Evolutionary conservation across 306 rosid species (phyloP).

Genomic region (Cotoneaster glaucophyllus): DNA sequence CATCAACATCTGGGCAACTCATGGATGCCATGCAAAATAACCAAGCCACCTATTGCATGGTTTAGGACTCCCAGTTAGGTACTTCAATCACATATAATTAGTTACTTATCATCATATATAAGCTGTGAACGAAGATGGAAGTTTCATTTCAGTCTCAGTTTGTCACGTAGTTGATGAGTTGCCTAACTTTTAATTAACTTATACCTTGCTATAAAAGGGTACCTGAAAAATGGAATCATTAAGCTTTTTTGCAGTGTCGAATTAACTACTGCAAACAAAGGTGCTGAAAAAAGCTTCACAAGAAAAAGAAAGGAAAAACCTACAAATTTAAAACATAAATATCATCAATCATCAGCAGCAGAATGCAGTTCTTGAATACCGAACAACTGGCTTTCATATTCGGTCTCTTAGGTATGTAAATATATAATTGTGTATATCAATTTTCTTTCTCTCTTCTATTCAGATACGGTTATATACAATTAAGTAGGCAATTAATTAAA

Average conservation of each 20-base stretch:
- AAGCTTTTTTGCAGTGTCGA: neutral
- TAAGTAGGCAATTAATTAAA: neutral
- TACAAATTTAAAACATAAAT: neutral
- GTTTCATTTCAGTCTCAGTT: neutral
- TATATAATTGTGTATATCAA: neutral
- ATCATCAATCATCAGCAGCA: neutral
- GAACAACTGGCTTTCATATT: slow-evolving; percentile 45
- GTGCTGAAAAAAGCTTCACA: neutral
- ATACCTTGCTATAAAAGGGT: neutral
- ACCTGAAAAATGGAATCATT: neutral
- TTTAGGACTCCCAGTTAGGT: neutral
- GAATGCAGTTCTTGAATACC: slow-evolving; percentile 18
- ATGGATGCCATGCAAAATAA: neutral
- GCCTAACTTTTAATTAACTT: neutral
- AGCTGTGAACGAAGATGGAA: neutral
- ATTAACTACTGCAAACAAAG: neutral
- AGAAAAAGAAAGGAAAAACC: neutral
- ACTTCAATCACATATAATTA: neutral
- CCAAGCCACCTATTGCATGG: neutral
- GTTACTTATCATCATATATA: neutral
- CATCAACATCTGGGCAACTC: neutral
- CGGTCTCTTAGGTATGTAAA: slow-evolving; percentile 47
- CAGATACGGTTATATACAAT: neutral
- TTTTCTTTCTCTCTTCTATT: neutral
- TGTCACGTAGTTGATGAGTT: neutral